Percentiles rank a stretch among this genome's conserved stretches.
Evolutionary conservation across 768 basidiomycete genomes (phyloP).

Genomic region (Russula dissimulans): DNA sequence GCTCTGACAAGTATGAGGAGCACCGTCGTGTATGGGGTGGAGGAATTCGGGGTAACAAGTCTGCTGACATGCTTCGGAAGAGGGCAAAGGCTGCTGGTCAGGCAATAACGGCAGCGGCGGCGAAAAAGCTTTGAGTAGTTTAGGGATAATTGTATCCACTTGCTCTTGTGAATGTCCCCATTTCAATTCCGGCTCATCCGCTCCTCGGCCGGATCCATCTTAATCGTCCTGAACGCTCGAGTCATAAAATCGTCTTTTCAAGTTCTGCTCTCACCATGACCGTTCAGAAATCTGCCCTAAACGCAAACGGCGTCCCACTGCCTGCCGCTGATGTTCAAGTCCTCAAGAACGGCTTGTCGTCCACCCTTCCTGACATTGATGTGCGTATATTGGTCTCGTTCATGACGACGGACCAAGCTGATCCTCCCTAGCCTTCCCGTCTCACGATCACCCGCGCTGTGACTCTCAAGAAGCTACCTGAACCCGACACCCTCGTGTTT

Average conservation of each 20-base stretch:
- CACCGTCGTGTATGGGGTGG: not conserved
- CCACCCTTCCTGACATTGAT: slow-evolving; percentile 14
- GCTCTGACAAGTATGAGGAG: slow-evolving; percentile 62
- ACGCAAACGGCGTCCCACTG: slow-evolving; percentile 8
- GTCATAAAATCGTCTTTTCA: not conserved
- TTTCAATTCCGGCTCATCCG: no score
- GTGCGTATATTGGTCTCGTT: not conserved
- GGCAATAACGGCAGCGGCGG: slow-evolving; percentile 42
- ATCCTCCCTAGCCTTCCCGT: slow-evolving; percentile 40
- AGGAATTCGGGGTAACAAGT: slow-evolving; percentile 35
- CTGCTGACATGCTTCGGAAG: slow-evolving; percentile 86
- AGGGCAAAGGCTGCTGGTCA: slow-evolving; percentile 87
- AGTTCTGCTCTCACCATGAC: not conserved
- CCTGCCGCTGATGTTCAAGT: slow-evolving; percentile 6
- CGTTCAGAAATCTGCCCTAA: slow-evolving; percentile 2
- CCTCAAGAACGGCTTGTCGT: slow-evolving; percentile 12
- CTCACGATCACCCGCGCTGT: slow-evolving; percentile 40
- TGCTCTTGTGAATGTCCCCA: no score
- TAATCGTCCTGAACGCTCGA: no score
- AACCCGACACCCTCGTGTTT: slow-evolving; percentile 41
- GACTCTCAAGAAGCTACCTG: slow-evolving; percentile 42
- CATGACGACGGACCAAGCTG: not conserved
- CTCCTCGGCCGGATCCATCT: not conserved
- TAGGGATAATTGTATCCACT: no score
- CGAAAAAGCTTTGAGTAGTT: slow-evolving; percentile 48